These are phyloP conservation scores for Besnoitia besnoiti DNA, from an alignment of 169 alveolate genomes.

Conservation along the genomic window DNA sequence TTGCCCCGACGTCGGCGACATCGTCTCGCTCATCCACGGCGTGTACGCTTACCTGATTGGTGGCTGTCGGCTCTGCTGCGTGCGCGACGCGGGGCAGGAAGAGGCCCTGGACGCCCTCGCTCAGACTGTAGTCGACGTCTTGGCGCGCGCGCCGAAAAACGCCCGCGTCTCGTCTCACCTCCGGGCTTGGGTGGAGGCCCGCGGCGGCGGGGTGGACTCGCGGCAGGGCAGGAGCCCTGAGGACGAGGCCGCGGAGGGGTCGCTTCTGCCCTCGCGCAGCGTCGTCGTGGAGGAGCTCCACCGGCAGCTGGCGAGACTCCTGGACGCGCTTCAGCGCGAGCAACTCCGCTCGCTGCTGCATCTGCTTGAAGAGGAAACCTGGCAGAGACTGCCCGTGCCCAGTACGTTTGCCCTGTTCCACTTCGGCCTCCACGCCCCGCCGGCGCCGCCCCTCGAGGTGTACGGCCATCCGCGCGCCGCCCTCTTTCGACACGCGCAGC, in stretches of 20 bases:
- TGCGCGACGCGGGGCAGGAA: not conserved
- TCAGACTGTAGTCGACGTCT: not conserved
- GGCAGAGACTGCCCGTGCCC: conserved; percentile 51
- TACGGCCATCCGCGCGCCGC: not conserved
- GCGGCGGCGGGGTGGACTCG: not conserved
- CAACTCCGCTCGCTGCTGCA: conserved; percentile 5
- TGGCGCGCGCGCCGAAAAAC: not conserved
- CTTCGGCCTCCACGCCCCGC: not conserved
- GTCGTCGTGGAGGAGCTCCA: conserved; percentile 20
- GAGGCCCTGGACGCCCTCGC: not conserved
- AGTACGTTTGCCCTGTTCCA: not conserved
- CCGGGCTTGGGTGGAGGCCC: not conserved
- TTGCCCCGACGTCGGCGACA: conserved; percentile 15
- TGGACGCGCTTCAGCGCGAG: not conserved
- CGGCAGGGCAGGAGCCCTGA: not conserved
- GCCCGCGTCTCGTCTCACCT: not conserved
- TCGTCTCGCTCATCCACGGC: conserved; percentile 1
- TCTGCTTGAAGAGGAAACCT: conserved; percentile 19
- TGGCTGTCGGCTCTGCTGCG: conserved; percentile 32
- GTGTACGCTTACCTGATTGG: not conserved
- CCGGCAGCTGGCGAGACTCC: not conserved
- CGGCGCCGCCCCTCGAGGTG: conserved; percentile 25
- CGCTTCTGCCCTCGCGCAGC: not conserved
- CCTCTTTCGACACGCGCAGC: not conserved
- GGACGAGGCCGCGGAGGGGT: not conserved